Evolutionary conservation across 73 alveolate species (phyloP).

Genomic region (Stentor roeselii): DNA sequence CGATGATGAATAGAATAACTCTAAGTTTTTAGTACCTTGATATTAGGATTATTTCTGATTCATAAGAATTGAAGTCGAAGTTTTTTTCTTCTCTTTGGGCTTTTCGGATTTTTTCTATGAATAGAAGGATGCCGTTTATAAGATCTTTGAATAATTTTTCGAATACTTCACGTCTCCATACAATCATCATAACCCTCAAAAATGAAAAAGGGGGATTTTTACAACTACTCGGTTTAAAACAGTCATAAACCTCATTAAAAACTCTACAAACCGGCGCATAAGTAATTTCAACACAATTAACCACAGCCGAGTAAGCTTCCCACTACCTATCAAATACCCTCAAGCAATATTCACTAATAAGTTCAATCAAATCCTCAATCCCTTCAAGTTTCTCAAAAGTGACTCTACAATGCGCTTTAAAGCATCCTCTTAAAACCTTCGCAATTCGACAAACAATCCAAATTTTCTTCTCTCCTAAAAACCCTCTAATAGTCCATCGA

Average conservation of each 20-base stretch:
- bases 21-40: not conserved
- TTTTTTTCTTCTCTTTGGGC: too few relatives aligned
- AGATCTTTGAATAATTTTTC: not conserved
- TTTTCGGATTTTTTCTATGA: not conserved
- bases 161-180: not conserved
- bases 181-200: not conserved
- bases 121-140: not conserved
- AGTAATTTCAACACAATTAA: not conserved
- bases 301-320: conserved; percentile 14
- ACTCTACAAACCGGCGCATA: not conserved
- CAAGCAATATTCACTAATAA: conserved; percentile 4
- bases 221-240: not conserved
- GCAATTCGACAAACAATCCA: not conserved
- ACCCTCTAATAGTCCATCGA: not conserved
- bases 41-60: not conserved
- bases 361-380: not conserved
- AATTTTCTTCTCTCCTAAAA: not conserved
- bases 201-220: conserved; percentile 12
- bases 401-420: not conserved
- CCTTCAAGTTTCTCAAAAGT: not conserved
- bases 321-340: conserved; percentile 20
- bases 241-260: not conserved
- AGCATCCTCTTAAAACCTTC: not conserved
- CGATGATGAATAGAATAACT: not conserved
- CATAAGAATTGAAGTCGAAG: not conserved